These are phyloP conservation scores for Boletus tylopilopsis DNA, from an alignment of 768 basidiomycete species.

Conservation along the genomic window DNA sequence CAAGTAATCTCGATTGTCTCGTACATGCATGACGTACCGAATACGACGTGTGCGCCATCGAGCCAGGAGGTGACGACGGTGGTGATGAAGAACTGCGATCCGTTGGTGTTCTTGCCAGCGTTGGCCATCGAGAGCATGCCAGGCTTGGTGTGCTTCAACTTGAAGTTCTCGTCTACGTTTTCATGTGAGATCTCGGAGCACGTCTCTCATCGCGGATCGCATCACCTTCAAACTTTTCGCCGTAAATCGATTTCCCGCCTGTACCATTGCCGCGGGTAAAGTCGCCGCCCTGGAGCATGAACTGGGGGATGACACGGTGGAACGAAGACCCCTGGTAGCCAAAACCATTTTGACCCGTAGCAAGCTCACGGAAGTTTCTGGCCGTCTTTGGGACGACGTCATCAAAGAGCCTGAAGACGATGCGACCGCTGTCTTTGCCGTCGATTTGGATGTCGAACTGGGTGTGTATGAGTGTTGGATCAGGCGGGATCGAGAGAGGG, in stretches of 20 bases:
- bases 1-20: background rate
- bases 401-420: slow-evolving; percentile 87
- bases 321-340: slow-evolving; percentile 68
- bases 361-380: slow-evolving; percentile 85
- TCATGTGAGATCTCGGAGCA: slow-evolving; percentile 5
- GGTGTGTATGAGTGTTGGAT: background rate
- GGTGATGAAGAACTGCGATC: slow-evolving; percentile 90
- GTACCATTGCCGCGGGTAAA: slow-evolving; percentile 70
- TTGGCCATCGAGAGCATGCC: slow-evolving; percentile 80
- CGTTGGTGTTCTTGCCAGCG: slow-evolving; percentile 79
- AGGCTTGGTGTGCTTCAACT: slow-evolving; percentile 66
- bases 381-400: slow-evolving; percentile 71
- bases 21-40: slow-evolving; percentile 4
- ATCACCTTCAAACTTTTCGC: slow-evolving; percentile 58
- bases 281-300: slow-evolving; percentile 92
- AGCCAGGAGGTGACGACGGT: slow-evolving; percentile 53
- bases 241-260: slow-evolving; percentile 80
- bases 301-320: slow-evolving; percentile 81
- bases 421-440: slow-evolving; percentile 42
- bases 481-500: background rate
- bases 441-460: slow-evolving; percentile 67
- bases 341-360: slow-evolving; percentile 68
- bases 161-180: slow-evolving; percentile 77
- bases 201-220: too few relatives aligned
- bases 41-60: slow-evolving; percentile 14